phyloP scores from a whole-genome alignment of 805 yeast genomes.

The Saturnispora besseyi region DNA sequence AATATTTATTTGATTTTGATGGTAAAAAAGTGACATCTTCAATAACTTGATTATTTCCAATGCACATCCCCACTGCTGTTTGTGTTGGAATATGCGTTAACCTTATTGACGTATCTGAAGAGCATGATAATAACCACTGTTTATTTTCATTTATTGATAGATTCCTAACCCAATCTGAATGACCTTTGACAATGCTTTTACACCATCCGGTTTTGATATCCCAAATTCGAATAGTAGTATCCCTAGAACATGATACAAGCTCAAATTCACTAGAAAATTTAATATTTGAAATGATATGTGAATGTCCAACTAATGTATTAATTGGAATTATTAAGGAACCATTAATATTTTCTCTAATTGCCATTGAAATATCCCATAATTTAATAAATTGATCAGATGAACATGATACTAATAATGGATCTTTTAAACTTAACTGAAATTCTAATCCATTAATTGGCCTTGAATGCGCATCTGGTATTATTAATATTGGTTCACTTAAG shows the following conservation, averaged over 20 bases:
- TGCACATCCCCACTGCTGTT: conserved; percentile 53
- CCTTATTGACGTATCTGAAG: conserved; percentile 70
- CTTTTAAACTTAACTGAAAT: conserved; percentile 40
- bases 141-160: conserved; percentile 34
- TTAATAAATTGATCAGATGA: conserved; percentile 49
- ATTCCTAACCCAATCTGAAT: conserved; percentile 81
- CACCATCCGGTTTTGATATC: conserved; percentile 62
- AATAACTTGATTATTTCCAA: conserved; percentile 78
- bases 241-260: conserved; percentile 57
- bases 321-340: conserved; percentile 25
- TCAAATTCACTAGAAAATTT: conserved; percentile 39
- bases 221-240: conserved; percentile 54
- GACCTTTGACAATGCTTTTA: conserved; percentile 59
- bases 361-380: conserved; percentile 51
- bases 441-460: conserved; percentile 51
- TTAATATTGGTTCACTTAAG: conserved; percentile 48
- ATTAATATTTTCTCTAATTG: neutral
- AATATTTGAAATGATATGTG: conserved; percentile 69
- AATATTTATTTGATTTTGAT: conserved; percentile 31
- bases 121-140: conserved; percentile 59
- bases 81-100: conserved; percentile 59
- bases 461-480: conserved; percentile 63
- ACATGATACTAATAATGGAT: conserved; percentile 34
- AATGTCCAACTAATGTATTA: conserved; percentile 73
- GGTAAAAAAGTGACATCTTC: conserved; percentile 70